A percentile compares a stretch with the other conserved stretches of the same genome.
These are phyloP conservation scores for Desmodesmus armatus DNA, from an alignment of 139 green algal genomes.

Conservation along the genomic window DNA sequence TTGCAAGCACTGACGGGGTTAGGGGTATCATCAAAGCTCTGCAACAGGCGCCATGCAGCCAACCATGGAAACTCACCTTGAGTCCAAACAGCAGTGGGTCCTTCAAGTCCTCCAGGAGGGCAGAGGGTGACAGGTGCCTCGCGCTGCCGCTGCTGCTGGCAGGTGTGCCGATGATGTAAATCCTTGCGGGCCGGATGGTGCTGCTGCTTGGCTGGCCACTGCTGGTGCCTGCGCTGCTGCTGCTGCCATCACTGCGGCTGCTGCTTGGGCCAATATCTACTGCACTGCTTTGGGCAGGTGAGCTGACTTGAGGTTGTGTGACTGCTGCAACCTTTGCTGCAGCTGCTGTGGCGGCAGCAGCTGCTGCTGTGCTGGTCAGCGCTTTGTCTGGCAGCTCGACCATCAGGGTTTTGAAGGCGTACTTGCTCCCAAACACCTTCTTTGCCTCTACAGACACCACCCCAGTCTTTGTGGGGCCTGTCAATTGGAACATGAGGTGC, in stretches of 20 bases:
- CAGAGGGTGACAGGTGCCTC: not conserved
- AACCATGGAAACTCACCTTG: too few species aligned
- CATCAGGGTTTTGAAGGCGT: constrained; percentile 26
- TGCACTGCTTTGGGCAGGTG: not conserved
- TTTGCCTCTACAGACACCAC: constrained; percentile 29
- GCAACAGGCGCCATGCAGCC: too few species aligned
- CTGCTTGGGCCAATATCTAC: not conserved
- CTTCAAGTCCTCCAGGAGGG: constrained; percentile 17
- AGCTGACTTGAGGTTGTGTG: too few species aligned
- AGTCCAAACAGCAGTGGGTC: constrained; percentile 16
- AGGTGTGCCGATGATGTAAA: not conserved
- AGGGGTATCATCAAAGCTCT: too few species aligned
- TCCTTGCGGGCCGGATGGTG: not conserved
- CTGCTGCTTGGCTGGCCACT: not conserved
- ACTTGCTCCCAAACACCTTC: constrained; percentile 12
- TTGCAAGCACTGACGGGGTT: too few species aligned
- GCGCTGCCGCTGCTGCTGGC: not conserved
- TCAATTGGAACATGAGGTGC: constrained; percentile 24
- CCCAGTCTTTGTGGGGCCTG: not conserved
- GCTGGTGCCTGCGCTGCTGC: constrained; percentile 3
- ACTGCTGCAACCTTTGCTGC: not conserved
- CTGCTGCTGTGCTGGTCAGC: not conserved
- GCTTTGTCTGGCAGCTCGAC: constrained; percentile 20
- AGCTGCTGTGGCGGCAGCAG: constrained; percentile 14
- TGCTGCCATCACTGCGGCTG: not conserved